phyloP scores from a whole-genome alignment of 176 grass and related monocot genomes.

The Alopecurus myosuroides region DNA sequence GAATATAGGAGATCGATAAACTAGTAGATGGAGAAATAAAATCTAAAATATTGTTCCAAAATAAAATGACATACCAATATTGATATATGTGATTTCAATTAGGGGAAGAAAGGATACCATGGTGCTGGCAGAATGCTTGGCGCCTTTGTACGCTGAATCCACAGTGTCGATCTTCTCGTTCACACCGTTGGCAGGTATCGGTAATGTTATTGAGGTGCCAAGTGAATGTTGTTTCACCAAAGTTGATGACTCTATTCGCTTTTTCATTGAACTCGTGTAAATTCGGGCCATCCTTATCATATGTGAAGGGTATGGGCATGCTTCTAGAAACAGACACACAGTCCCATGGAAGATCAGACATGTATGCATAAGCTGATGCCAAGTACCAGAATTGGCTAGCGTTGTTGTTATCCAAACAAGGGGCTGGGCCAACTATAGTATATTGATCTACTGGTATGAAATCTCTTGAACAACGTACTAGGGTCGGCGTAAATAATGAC shows the following conservation, averaged over 20 bases:
- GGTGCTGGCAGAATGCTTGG: conserved; percentile 31
- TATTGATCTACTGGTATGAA: not conserved
- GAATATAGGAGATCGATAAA: not conserved
- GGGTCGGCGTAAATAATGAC: not conserved
- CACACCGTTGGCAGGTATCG: conserved; percentile 13
- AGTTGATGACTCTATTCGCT: conserved; percentile 9
- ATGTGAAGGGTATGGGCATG: not conserved
- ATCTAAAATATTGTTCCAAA: not conserved
- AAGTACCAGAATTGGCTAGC: conserved; percentile 27
- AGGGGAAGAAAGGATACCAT: not conserved
- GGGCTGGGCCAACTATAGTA: conserved; percentile 8
- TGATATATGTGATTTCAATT: not conserved
- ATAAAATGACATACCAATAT: not conserved
- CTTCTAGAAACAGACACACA: not conserved
- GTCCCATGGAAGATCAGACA: conserved; percentile 5
- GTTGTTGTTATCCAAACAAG: conserved; percentile 15
- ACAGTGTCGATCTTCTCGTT: conserved; percentile 18
- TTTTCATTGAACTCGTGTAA: not conserved
- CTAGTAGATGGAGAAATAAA: not conserved
- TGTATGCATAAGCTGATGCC: not conserved
- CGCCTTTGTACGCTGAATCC: conserved; percentile 4
- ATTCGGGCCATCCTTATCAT: not conserved
- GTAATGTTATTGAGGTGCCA: conserved; percentile 21
- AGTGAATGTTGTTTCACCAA: not conserved
- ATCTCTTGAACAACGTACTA: conserved; percentile 32